Conservation (phyloP, 169 alveolate genomes). For the Eimeria mitis region DNA sequence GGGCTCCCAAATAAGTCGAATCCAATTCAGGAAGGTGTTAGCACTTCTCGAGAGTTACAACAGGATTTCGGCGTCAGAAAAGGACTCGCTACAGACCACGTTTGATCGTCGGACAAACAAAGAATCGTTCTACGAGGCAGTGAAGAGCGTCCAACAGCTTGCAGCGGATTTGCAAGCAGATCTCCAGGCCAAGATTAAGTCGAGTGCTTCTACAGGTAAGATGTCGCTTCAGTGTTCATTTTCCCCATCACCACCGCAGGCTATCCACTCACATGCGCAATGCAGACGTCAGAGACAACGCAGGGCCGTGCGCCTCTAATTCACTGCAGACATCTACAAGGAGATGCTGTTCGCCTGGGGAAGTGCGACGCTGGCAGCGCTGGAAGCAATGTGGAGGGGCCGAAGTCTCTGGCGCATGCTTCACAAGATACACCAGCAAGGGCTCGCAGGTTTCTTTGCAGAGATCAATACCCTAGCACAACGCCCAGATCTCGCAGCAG, state of each 20-base stretch:
- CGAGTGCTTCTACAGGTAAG: constrained; percentile 18
- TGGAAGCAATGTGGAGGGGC: constrained; percentile 72
- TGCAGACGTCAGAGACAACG: neutral
- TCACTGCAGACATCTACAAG: neutral
- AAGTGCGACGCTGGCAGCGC: constrained; percentile 66
- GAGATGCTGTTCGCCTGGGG: constrained; percentile 63
- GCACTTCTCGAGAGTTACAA: constrained; percentile 1
- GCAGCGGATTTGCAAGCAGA: constrained; percentile 7
- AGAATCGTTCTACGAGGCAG: constrained; percentile 29
- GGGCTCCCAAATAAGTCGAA: constrained; percentile 30
- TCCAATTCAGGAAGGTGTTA: constrained; percentile 32
- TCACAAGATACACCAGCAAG: constrained; percentile 24
- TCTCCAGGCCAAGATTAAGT: neutral
- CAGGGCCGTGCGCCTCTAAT: neutral
- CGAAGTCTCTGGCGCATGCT: constrained; percentile 64
- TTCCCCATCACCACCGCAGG: neutral
- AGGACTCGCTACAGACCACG: constrained; percentile 33
- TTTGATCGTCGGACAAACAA: constrained; percentile 6
- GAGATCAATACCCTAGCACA: constrained; percentile 34
- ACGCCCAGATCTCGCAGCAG: constrained; percentile 39
- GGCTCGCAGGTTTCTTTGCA: constrained; percentile 17
- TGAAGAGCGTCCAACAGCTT: constrained; percentile 13
- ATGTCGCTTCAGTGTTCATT: neutral
- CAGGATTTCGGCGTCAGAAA: neutral
- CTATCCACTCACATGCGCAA: neutral